phyloP scores from a whole-genome alignment of 148 eudicot genomes.

The Chenopodium suecicum region DNA sequence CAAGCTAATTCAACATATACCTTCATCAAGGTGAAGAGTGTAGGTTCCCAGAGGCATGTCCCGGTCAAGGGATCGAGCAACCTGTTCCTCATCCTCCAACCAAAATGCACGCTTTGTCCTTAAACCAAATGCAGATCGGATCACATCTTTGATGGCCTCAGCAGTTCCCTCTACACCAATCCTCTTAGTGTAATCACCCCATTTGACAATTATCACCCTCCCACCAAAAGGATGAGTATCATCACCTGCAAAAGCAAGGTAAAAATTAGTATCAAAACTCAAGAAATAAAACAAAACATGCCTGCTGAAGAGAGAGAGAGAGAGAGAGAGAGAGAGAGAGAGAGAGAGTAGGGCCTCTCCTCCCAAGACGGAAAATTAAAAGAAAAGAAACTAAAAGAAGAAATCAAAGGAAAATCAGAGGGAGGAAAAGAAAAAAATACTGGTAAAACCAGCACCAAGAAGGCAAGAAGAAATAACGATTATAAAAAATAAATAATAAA shows the following conservation, averaged over 20 bases:
- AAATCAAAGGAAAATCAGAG: background rate
- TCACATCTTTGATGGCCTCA: constrained; percentile 81
- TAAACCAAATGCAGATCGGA: constrained; percentile 74
- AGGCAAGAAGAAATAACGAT: too few relatives aligned
- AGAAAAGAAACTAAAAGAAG: background rate
- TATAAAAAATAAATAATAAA: too few relatives aligned
- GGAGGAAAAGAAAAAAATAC: background rate
- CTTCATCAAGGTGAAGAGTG: constrained; percentile 81
- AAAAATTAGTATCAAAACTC: background rate
- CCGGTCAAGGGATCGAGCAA: constrained; percentile 71
- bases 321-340: background rate
- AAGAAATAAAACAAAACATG: constrained; percentile 5
- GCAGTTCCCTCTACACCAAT: constrained; percentile 77
- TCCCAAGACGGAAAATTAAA: too few relatives aligned
- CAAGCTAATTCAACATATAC: constrained; percentile 29
- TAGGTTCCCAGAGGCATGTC: constrained; percentile 81
- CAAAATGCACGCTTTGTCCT: constrained; percentile 85
- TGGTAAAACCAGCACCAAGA: background rate
- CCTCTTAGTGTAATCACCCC: constrained; percentile 66
- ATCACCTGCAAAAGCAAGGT: constrained; percentile 42
- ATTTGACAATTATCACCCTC: constrained; percentile 70
- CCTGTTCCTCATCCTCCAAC: constrained; percentile 83
- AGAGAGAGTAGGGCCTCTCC: background rate
- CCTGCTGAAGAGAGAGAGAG: background rate
- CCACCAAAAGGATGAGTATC: constrained; percentile 58